Percentiles rank a stretch among this genome's conserved stretches.
Conservation (phyloP, 2,329 filamentous ascomycete species). For the Coniochaeta sp. region DNA sequence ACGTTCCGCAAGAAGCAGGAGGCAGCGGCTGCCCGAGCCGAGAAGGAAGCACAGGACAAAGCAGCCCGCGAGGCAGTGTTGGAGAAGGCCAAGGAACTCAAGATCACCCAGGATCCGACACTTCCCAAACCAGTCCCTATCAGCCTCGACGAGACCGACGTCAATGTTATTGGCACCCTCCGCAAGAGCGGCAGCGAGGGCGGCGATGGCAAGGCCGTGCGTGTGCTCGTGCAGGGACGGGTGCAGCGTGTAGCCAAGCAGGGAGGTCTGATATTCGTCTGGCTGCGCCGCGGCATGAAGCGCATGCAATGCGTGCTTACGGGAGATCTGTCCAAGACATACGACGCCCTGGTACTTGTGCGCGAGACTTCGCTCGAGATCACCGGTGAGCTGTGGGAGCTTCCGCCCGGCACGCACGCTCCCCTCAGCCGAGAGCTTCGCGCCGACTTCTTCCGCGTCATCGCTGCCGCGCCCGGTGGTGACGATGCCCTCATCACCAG, state of each 20-base stretch:
- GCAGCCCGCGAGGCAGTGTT: conserved; percentile 50
- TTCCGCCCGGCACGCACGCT: conserved; percentile 70
- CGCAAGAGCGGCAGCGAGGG: conserved; percentile 21
- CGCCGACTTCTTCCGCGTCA: conserved; percentile 80
- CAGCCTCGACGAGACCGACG: conserved; percentile 57
- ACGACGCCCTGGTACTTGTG: conserved; percentile 79
- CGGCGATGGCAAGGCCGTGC: conserved; percentile 53
- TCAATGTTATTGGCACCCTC: conserved; percentile 22
- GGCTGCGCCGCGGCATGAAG: conserved; percentile 76
- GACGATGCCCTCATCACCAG: conserved; percentile 88
- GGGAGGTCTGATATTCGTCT: conserved; percentile 81
- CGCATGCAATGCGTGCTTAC: conserved; percentile 76
- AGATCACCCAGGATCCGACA: conserved; percentile 62
- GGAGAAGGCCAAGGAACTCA: conserved; percentile 75
- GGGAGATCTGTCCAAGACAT: conserved; percentile 81
- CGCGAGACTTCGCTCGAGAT: conserved; percentile 83
- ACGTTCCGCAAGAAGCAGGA: conserved; percentile 79
- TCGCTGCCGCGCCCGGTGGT: conserved; percentile 72
- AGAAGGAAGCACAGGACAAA: conserved; percentile 66
- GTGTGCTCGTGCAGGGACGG: conserved; percentile 73
- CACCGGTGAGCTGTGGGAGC: conserved; percentile 73
- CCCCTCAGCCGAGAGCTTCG: conserved; percentile 82
- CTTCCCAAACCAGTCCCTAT: conserved; percentile 70
- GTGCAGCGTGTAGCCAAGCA: conserved; percentile 76
- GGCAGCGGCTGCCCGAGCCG: conserved; percentile 52